Percentiles rank a stretch among this genome's conserved stretches.
Conservation (phyloP, 2,329 filamentous ascomycete genomes). For the Rosellinia necatrix region DNA sequence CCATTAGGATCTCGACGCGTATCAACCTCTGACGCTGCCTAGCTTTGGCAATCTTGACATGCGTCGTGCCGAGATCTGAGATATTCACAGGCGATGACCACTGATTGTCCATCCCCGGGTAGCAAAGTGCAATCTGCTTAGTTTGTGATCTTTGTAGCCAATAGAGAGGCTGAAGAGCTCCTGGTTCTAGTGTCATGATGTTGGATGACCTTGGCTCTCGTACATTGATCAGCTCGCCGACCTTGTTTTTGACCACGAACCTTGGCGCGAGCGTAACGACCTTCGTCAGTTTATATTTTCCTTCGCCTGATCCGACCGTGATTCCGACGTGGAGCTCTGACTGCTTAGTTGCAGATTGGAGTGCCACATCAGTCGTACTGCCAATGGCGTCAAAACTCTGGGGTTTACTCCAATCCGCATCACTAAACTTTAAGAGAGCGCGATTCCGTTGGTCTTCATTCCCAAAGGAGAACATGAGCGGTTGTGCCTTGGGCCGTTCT, state of each 20-base stretch:
- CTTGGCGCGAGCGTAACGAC: conserved; percentile 90
- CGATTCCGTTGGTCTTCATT: conserved; percentile 91
- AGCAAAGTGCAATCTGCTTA: conserved; percentile 92
- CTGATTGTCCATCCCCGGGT: conserved; percentile 91
- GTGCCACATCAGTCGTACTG: conserved; percentile 84
- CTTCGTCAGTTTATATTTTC: conserved; percentile 97
- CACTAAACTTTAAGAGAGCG: conserved; percentile 82
- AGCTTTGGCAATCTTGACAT: conserved; percentile 90
- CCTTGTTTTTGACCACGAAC: conserved; percentile 92
- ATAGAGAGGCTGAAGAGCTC: conserved; percentile 83
- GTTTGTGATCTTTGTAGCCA: conserved; percentile 82
- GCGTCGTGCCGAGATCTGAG: conserved; percentile 87
- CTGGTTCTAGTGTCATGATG: conserved; percentile 74
- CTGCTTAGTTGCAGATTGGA: conserved; percentile 71
- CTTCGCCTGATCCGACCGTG: conserved; percentile 85
- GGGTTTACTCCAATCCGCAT: conserved; percentile 94
- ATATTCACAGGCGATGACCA: conserved; percentile 99
- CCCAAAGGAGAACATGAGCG: conserved; percentile 95
- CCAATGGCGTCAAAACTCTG: conserved; percentile 98
- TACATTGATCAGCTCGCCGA: conserved; percentile 85
- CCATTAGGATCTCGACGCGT: conserved; percentile 86
- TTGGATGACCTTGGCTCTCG: conserved; percentile 91
- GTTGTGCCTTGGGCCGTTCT: conserved; percentile 73
- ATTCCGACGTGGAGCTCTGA: conserved; percentile 92
- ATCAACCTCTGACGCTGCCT: conserved; percentile 88